These are phyloP conservation scores for Paramecium pentaurelia DNA, from an alignment of 73 alveolate species.

Conservation along the genomic window DNA sequence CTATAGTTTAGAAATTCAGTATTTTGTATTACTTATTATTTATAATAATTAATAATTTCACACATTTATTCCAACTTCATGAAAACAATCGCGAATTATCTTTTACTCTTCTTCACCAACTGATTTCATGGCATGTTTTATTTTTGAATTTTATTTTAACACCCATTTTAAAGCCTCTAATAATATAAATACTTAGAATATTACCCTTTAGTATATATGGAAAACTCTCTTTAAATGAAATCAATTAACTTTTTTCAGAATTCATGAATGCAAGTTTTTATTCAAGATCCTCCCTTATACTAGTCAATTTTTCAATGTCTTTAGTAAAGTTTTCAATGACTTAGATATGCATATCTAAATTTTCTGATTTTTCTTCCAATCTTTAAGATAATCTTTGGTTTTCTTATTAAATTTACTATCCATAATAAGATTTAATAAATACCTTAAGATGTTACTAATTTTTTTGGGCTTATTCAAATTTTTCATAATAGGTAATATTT, in stretches of 20 bases:
- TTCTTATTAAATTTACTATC: background rate
- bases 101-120: conserved; percentile 42
- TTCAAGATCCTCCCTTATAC: conserved; percentile 45
- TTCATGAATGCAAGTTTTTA: conserved; percentile 36
- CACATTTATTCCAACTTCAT: conserved; percentile 20
- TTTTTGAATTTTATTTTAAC: conserved; percentile 16
- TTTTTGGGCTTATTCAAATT: background rate
- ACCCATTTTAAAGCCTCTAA: conserved; percentile 29
- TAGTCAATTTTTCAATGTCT: conserved; percentile 22
- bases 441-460: background rate
- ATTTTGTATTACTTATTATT: background rate
- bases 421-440: background rate
- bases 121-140: conserved; percentile 40
- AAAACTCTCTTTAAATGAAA: conserved; percentile 27
- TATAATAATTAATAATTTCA: background rate
- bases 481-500: conserved; percentile 15
- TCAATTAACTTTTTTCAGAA: conserved; percentile 2
- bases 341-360: conserved; percentile 35
- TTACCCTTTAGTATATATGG: conserved; percentile 40
- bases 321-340: conserved; percentile 42
- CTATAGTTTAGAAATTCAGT: no score
- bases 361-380: conserved; percentile 5
- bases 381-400: background rate
- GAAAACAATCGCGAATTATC: conserved; percentile 5
- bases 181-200: background rate